Conservation (phyloP, 2,329 filamentous ascomycete species). For the Pseudovirgaria hyperparasitica region DNA sequence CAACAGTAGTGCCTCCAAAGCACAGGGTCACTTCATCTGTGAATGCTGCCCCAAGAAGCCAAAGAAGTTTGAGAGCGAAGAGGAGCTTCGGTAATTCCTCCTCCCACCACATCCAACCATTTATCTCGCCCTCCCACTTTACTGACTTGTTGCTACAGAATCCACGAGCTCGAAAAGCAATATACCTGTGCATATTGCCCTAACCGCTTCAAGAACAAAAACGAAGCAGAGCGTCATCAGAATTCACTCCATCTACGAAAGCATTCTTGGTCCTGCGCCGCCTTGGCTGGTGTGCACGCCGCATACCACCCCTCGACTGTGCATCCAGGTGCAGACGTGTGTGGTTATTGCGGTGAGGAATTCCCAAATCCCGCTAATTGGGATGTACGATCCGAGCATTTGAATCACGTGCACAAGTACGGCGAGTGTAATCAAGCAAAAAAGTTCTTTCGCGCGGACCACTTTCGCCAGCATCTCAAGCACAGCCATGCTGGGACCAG, state of each 20-base stretch:
- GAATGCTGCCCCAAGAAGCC: constrained; percentile 96
- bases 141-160: constrained; percentile 36
- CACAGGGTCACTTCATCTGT: constrained; percentile 57
- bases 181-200: constrained; percentile 87
- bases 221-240: constrained; percentile 90
- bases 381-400: constrained; percentile 73
- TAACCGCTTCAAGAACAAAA: constrained; percentile 98
- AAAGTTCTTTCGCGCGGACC: constrained; percentile 95
- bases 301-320: constrained; percentile 75
- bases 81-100: constrained; percentile 64
- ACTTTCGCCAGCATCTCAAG: constrained; percentile 96
- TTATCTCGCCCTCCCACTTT: constrained; percentile 10
- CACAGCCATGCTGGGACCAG: constrained; percentile 93
- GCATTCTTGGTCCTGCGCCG: constrained; percentile 95
- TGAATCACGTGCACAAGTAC: constrained; percentile 90
- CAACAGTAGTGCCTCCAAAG: constrained; percentile 34
- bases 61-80: constrained; percentile 78
- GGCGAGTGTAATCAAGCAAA: constrained; percentile 96
- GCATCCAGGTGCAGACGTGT: constrained; percentile 55
- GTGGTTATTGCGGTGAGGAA: constrained; percentile 91
- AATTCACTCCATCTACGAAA: constrained; percentile 86
- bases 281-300: constrained; percentile 57
- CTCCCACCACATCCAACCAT: constrained; percentile 13
- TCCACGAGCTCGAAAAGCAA: constrained; percentile 90
- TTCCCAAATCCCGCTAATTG: constrained; percentile 81